Conservation (phyloP, 2,329 filamentous ascomycete genomes). For the Periconia sp. region DNA sequence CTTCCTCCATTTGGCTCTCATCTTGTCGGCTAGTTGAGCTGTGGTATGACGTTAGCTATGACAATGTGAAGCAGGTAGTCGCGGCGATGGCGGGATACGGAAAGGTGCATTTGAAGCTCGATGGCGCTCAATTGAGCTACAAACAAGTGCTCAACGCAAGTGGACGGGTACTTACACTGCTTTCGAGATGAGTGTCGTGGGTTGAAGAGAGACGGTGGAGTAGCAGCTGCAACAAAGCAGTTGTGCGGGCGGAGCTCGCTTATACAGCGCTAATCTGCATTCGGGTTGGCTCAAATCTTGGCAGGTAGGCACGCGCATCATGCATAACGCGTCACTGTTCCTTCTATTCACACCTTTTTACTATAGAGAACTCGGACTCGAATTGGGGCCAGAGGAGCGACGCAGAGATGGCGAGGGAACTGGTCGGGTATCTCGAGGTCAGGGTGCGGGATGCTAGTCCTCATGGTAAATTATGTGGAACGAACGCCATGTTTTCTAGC, state of each 20-base stretch:
- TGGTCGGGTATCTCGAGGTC: slow-evolving; percentile 3
- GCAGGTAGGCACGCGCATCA: not conserved
- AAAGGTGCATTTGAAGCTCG: no score
- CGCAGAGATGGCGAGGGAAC: not conserved
- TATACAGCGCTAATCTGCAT: slow-evolving; percentile 4
- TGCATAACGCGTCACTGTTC: not conserved
- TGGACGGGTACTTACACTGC: slow-evolving; percentile 44
- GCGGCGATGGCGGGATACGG: slow-evolving; percentile 7
- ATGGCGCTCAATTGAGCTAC: slow-evolving; percentile 33
- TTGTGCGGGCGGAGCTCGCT: slow-evolving; percentile 9
- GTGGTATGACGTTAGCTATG: slow-evolving; percentile 32
- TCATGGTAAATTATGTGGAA: not conserved
- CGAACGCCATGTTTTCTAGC: not conserved
- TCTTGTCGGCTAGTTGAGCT: slow-evolving; percentile 55
- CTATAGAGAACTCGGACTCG: no score
- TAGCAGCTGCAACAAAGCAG: slow-evolving; percentile 5
- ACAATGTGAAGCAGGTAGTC: slow-evolving; percentile 16
- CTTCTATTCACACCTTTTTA: no score
- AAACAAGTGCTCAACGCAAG: slow-evolving; percentile 7
- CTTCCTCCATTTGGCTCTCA: slow-evolving; percentile 99
- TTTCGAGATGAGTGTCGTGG: slow-evolving; percentile 52
- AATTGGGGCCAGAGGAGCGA: no score
- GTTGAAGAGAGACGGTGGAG: slow-evolving; percentile 40
- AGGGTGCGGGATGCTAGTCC: not conserved
- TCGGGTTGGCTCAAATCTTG: not conserved